Conservation (phyloP, 2,329 filamentous ascomycete genomes). For the Drechslera avenae region DNA sequence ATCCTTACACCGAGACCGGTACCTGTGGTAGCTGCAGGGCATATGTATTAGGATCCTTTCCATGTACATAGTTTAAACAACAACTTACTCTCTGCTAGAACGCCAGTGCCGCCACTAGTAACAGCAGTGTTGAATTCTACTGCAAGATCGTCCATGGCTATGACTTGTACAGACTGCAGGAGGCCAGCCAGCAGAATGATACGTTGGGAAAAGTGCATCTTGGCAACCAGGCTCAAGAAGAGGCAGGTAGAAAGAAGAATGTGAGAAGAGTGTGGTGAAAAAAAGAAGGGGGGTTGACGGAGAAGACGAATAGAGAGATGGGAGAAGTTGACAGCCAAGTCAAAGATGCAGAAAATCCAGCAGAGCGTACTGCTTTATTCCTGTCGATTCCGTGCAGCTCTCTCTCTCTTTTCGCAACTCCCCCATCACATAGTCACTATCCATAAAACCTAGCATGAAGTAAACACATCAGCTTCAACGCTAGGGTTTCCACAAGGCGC, state of each 20-base stretch:
- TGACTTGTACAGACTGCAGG: background rate
- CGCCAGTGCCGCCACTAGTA: background rate
- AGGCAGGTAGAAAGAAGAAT: background rate
- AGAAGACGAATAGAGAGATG: too few species aligned
- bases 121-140: background rate
- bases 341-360: too few species aligned
- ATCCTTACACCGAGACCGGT: background rate
- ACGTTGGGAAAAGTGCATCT: background rate
- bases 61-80: background rate
- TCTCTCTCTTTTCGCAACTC: too few species aligned
- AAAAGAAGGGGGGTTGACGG: background rate
- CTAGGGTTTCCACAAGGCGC: background rate
- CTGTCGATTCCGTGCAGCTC: too few species aligned
- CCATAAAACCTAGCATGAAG: background rate
- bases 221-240: background rate
- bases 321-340: too few species aligned
- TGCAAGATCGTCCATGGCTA: background rate
- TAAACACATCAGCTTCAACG: background rate
- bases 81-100: constrained; percentile 3
- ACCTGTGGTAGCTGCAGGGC: background rate
- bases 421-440: background rate
- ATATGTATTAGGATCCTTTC: background rate
- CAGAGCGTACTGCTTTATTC: too few species aligned
- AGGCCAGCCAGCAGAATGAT: constrained; percentile 1
- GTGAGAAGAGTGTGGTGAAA: background rate